These are phyloP conservation scores for Prunus armeniaca DNA, from an alignment of 306 rosid genomes.

Conservation along the genomic window DNA sequence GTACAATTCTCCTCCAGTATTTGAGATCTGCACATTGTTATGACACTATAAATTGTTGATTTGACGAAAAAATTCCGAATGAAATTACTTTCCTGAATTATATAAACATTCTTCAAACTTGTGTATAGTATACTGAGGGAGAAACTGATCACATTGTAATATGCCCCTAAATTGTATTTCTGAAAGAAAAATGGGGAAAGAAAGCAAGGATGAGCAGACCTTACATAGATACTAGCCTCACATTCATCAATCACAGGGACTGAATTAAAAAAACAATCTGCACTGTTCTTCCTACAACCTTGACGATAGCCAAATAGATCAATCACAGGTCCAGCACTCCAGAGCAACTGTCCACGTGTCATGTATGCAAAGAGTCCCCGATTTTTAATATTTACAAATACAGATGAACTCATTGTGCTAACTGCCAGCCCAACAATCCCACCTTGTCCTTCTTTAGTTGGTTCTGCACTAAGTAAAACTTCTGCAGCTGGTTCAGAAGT, in stretches of 20 bases:
- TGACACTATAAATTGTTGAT: background rate
- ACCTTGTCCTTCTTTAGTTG: slow-evolving; percentile 37
- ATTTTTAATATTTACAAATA: slow-evolving; percentile 49
- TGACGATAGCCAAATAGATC: slow-evolving; percentile 57
- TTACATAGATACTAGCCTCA: slow-evolving; percentile 75
- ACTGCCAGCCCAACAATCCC: slow-evolving; percentile 66
- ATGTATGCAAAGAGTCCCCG: slow-evolving; percentile 66
- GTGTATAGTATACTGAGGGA: background rate
- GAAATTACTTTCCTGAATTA: background rate
- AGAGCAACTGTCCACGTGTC: slow-evolving; percentile 40
- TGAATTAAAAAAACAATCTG: slow-evolving; percentile 59
- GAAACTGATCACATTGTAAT: background rate
- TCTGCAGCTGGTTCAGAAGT: slow-evolving; percentile 37
- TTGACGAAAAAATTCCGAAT: background rate
- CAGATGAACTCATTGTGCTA: slow-evolving; percentile 50
- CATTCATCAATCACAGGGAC: slow-evolving; percentile 74
- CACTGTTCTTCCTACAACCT: slow-evolving; percentile 60
- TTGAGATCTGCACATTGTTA: slow-evolving; percentile 51
- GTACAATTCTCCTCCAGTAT: slow-evolving; percentile 68
- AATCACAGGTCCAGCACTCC: slow-evolving; percentile 79
- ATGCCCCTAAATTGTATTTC: background rate
- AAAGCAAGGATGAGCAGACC: slow-evolving; percentile 29
- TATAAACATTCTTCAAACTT: background rate
- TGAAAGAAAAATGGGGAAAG: background rate
- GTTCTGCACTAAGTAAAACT: slow-evolving; percentile 46